Conservation (phyloP, 805 yeast genomes). For the Cyberlindnera galapagoensis region DNA sequence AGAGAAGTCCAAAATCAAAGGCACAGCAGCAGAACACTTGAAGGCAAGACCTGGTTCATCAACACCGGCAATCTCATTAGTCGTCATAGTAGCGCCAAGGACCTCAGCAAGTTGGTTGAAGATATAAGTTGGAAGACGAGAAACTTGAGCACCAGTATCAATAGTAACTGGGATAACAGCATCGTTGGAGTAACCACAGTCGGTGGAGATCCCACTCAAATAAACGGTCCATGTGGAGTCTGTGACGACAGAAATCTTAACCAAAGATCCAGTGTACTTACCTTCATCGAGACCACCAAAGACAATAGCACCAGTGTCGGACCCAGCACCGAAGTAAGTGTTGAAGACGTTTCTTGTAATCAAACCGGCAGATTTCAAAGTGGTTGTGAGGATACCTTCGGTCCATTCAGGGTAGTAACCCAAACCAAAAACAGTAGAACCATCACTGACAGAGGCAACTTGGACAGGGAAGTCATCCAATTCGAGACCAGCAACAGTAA, state of each 20-base stretch:
- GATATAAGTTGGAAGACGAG: conserved; percentile 4
- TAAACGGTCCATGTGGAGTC: conserved; percentile 1
- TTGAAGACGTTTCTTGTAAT: conserved; percentile 11
- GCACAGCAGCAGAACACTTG: conserved; percentile 16
- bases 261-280: conserved; percentile 12
- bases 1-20: conserved; percentile 11
- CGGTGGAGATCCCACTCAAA: conserved; percentile 11
- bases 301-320: conserved; percentile 11
- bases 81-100: conserved; percentile 10
- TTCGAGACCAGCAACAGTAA: conserved; percentile 6
- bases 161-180: conserved; percentile 2
- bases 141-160: conserved; percentile 17
- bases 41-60: conserved; percentile 31
- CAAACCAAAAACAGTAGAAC: conserved; percentile 11
- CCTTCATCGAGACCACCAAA: conserved; percentile 20
- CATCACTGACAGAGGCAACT: conserved; percentile 4
- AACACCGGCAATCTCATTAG: conserved; percentile 25
- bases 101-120: conserved; percentile 14
- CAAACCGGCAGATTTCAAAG: conserved; percentile 2
- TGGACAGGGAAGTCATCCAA: conserved; percentile 3
- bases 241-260: conserved; percentile 5
- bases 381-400: conserved; percentile 2
- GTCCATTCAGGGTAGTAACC: conserved; percentile 1
- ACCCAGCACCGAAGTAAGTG: conserved; percentile 3
- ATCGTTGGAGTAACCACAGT: conserved; percentile 8